Evolutionary conservation across 1,284 basidiomycete species (phyloP).

Genomic region (Anthracocystis panici-leucophaei): DNA sequence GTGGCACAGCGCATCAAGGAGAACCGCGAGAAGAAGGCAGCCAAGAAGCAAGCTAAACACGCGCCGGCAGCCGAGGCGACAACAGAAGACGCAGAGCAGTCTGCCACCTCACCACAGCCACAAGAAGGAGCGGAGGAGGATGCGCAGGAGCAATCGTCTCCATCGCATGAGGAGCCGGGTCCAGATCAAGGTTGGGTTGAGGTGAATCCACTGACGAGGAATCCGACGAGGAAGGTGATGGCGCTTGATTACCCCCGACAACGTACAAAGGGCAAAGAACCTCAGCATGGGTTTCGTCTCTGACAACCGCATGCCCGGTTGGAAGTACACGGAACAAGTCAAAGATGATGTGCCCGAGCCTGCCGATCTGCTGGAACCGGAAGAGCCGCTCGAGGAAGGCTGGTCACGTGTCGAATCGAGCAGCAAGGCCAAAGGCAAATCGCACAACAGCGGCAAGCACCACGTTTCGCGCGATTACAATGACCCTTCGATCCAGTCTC

Average conservation of each 20-base stretch:
- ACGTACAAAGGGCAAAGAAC: conserved; percentile 88
- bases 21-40: conserved; percentile 42
- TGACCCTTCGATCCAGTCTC: conserved; percentile 46
- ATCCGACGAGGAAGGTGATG: conserved; percentile 72
- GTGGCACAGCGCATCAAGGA: conserved; percentile 38
- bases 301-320: conserved; percentile 47
- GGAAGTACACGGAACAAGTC: conserved; percentile 35
- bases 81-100: conserved; percentile 7
- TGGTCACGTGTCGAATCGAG: conserved; percentile 47
- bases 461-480: conserved; percentile 71
- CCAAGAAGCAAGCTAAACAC: conserved; percentile 40
- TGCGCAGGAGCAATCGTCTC: conserved; percentile 4
- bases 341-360: conserved; percentile 33
- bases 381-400: conserved; percentile 48
- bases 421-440: conserved; percentile 28
- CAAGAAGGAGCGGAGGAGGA: conserved; percentile 38
- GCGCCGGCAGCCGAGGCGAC: conserved; percentile 7
- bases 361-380: conserved; percentile 26
- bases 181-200: conserved; percentile 36
- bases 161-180: conserved; percentile 15
- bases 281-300: conserved; percentile 78
- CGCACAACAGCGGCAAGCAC: conserved; percentile 67
- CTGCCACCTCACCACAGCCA: neutral
- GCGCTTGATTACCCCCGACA: conserved; percentile 94
- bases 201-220: conserved; percentile 81